Evolutionary conservation across 1,284 basidiomycete species (phyloP).

Genomic region (Irpex sp.): DNA sequence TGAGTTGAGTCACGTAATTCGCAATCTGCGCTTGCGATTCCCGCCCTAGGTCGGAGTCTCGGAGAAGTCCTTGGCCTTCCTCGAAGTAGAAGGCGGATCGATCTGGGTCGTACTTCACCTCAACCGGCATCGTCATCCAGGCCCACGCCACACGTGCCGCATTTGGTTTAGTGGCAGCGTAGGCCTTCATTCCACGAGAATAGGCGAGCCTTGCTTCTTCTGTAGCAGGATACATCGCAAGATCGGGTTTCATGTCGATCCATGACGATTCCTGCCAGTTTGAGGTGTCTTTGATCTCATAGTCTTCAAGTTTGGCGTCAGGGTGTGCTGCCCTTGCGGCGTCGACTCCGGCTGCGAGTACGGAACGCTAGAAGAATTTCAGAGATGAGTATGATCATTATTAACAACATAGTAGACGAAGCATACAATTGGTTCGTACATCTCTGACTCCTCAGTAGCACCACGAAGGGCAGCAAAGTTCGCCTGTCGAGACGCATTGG

Average conservation of each 20-base stretch:
- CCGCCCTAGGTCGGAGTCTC: not conserved
- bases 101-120: not conserved
- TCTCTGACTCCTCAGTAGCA: not conserved
- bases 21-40: conserved; percentile 8
- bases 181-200: not conserved
- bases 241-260: not conserved
- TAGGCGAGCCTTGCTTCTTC: not conserved
- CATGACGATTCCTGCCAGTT: not conserved
- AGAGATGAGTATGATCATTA: not conserved
- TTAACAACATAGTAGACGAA: not conserved
- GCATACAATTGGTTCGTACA: not conserved
- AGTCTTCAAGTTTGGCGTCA: not conserved
- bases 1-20: conserved; percentile 7
- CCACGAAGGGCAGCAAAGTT: not conserved
- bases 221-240: not conserved
- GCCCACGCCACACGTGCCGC: not conserved
- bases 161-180: not conserved
- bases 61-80: not conserved
- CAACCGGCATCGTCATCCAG: not conserved
- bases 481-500: not conserved
- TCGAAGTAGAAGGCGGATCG: not conserved
- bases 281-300: not conserved
- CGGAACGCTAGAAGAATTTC: not conserved
- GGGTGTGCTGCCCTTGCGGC: not conserved
- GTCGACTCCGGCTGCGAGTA: too few relatives aligned